These are phyloP conservation scores for Solidago caesia DNA, from an alignment of 129 eudicot genomes.

Conservation along the genomic window DNA sequence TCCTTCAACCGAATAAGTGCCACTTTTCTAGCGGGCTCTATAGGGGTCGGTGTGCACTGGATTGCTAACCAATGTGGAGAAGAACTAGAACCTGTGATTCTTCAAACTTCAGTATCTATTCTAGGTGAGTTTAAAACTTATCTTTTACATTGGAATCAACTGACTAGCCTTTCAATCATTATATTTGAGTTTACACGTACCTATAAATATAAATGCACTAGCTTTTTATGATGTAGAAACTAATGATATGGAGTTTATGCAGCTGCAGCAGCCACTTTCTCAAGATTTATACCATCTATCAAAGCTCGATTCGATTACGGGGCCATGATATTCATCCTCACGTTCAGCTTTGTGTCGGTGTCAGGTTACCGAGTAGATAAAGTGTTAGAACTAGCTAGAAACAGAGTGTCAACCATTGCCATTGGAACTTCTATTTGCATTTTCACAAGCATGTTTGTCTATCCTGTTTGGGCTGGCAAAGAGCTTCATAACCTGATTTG, in stretches of 20 bases:
- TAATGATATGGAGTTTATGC: constrained; percentile 26
- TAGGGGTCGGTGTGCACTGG: constrained; percentile 85
- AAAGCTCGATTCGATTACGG: constrained; percentile 89
- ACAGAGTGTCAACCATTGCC: constrained; percentile 65
- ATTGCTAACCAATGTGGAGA: constrained; percentile 69
- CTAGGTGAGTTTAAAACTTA: constrained; percentile 43
- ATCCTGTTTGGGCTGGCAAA: constrained; percentile 92
- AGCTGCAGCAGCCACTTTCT: constrained; percentile 79
- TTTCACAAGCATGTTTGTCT: constrained; percentile 54
- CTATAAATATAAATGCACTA: background rate
- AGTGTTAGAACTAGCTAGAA: constrained; percentile 61
- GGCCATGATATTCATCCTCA: constrained; percentile 80
- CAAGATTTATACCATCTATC: constrained; percentile 73
- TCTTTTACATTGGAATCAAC: background rate
- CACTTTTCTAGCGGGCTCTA: constrained; percentile 70
- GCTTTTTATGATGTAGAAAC: constrained; percentile 24
- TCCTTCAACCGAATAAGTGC: constrained; percentile 65
- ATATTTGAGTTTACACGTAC: background rate
- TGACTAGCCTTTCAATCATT: background rate
- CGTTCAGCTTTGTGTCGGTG: constrained; percentile 73
- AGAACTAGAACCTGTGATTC: constrained; percentile 63
- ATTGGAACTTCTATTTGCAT: constrained; percentile 75
- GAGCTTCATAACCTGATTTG: constrained; percentile 67
- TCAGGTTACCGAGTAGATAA: constrained; percentile 91
- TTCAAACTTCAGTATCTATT: constrained; percentile 65